These are phyloP conservation scores for Skeletonema tropicum DNA, from an alignment of 108 stramenopile species.

Conservation along the genomic window DNA sequence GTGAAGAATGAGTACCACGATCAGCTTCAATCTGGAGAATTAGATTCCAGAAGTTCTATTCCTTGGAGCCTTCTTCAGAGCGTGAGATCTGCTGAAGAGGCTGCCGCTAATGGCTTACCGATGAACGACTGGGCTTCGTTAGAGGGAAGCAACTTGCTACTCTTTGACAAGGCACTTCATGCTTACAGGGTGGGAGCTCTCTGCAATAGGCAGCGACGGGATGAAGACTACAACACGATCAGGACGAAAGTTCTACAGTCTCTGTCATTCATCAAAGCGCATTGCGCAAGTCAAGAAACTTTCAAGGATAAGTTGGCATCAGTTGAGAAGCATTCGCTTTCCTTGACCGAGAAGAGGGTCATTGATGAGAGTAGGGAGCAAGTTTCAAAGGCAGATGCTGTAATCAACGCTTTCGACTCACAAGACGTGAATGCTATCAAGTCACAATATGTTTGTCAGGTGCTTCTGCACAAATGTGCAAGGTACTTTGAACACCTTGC, in stretches of 20 bases:
- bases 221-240: conserved; percentile 25
- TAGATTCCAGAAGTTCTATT: conserved; percentile 40
- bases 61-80: conserved; percentile 34
- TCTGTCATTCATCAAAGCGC: conserved; percentile 45
- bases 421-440: conserved; percentile 38
- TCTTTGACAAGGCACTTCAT: conserved; percentile 27
- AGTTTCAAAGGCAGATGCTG: conserved; percentile 33
- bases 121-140: conserved; percentile 24
- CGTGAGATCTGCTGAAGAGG: conserved; percentile 28
- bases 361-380: conserved; percentile 39
- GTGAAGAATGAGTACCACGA: conserved; percentile 17
- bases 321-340: conserved; percentile 8
- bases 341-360: conserved; percentile 33
- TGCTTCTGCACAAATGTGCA: conserved; percentile 42
- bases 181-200: conserved; percentile 32
- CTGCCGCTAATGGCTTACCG: conserved; percentile 16
- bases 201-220: conserved; percentile 14
- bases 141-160: conserved; percentile 8
- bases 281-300: conserved; percentile 16
- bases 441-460: conserved; percentile 38
- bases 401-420: conserved; percentile 22
- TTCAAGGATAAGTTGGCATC: conserved; percentile 35
- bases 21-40: conserved; percentile 22
- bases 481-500: conserved; percentile 20
- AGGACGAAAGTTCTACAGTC: conserved; percentile 31